Conservation (phyloP, 441 rosid genomes). For the Brassica balearica region DNA sequence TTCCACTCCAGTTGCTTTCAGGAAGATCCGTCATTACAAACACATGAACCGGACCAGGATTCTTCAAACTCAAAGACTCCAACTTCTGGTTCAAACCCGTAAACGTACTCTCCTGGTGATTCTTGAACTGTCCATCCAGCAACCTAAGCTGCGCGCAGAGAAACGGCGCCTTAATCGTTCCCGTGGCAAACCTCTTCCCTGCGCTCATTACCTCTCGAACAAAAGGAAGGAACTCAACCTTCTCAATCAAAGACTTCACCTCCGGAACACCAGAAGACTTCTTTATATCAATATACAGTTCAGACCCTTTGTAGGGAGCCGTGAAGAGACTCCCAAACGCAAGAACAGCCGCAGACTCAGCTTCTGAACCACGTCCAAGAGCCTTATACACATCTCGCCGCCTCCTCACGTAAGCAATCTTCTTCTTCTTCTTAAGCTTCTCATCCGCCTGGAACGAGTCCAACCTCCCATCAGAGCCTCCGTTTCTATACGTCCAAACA, state of each 20-base stretch:
- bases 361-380: slow-evolving; percentile 75
- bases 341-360: slow-evolving; percentile 64
- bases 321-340: slow-evolving; percentile 93
- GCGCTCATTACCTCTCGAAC: slow-evolving; percentile 69
- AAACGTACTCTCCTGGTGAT: slow-evolving; percentile 80
- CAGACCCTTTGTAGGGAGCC: slow-evolving; percentile 79
- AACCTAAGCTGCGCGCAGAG: slow-evolving; percentile 89
- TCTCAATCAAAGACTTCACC: slow-evolving; percentile 66
- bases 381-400: slow-evolving; percentile 66
- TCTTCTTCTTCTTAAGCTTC: slow-evolving; percentile 81
- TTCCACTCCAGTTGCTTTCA: slow-evolving; percentile 77
- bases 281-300: slow-evolving; percentile 65
- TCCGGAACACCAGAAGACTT: slow-evolving; percentile 49
- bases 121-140: slow-evolving; percentile 96
- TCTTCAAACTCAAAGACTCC: slow-evolving; percentile 56
- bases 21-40: slow-evolving; percentile 97
- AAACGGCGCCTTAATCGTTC: slow-evolving; percentile 69
- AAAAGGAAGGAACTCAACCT: slow-evolving; percentile 72
- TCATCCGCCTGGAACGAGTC: slow-evolving; percentile 86
- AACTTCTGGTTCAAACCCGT: slow-evolving; percentile 63
- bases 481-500: slow-evolving; percentile 73
- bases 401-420: slow-evolving; percentile 64
- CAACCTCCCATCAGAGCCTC: slow-evolving; percentile 58
- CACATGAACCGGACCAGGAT: slow-evolving; percentile 54
- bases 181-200: slow-evolving; percentile 65